These are phyloP conservation scores for Eragrostis nindensis DNA, from an alignment of 176 grass and related monocot species.

Conservation along the genomic window DNA sequence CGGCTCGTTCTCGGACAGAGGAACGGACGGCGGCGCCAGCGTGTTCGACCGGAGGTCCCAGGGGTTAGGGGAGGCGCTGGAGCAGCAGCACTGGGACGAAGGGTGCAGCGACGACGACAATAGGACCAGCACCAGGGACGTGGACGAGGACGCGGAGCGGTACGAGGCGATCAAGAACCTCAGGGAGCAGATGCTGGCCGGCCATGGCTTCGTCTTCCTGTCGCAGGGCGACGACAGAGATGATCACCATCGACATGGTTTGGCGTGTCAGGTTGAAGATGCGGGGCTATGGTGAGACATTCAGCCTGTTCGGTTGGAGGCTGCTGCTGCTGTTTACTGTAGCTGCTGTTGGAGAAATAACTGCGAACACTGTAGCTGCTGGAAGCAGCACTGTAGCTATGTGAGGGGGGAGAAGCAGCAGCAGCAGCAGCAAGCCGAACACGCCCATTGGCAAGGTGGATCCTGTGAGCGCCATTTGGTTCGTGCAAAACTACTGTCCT, in stretches of 20 bases:
- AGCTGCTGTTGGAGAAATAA: no score
- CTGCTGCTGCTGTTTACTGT: no score
- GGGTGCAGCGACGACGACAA: slow-evolving; percentile 48
- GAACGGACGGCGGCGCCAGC: background rate
- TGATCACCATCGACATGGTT: background rate
- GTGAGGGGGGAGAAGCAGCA: no score
- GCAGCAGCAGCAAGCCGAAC: no score
- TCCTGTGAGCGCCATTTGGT: background rate
- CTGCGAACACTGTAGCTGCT: no score
- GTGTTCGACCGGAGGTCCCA: background rate
- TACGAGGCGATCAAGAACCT: slow-evolving; percentile 82
- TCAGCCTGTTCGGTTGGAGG: no score
- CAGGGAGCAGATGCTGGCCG: slow-evolving; percentile 78
- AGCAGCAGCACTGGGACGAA: slow-evolving; percentile 41
- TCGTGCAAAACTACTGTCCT: background rate
- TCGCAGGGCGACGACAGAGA: slow-evolving; percentile 31
- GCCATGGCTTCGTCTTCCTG: slow-evolving; percentile 55
- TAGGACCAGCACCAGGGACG: slow-evolving; percentile 28
- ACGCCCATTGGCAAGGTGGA: no score
- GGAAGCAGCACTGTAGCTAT: no score
- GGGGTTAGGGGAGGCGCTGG: background rate
- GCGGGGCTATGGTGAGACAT: slow-evolving; percentile 20
- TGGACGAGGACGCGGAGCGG: slow-evolving; percentile 68
- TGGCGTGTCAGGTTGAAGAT: background rate
- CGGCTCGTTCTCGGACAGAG: slow-evolving; percentile 25